Conservation (phyloP, 208 protist genomes). For the Leishmania guyanensis region DNA sequence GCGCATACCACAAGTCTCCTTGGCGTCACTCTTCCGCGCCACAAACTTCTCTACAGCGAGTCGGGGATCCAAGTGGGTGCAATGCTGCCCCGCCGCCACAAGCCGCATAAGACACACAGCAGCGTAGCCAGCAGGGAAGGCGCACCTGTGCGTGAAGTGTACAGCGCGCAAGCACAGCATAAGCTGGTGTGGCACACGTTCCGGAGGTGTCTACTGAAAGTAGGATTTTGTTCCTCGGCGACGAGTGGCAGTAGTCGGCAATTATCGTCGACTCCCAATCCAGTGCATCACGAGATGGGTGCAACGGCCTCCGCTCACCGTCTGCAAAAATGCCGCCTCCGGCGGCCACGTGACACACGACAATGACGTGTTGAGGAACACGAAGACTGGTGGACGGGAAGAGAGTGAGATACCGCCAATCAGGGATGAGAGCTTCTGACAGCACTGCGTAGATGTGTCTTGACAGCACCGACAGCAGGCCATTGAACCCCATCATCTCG, state of each 20-base stretch:
- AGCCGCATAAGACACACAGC: neutral
- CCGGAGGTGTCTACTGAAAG: neutral
- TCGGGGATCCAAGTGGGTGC: neutral
- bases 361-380: neutral
- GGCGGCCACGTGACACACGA: neutral
- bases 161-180: neutral
- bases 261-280: neutral
- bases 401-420: neutral
- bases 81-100: neutral
- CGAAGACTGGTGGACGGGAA: neutral
- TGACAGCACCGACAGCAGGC: neutral
- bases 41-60: neutral
- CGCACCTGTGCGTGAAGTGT: neutral
- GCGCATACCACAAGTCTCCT: neutral
- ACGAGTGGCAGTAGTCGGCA: neutral
- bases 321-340: neutral
- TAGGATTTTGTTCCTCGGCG: neutral
- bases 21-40: neutral
- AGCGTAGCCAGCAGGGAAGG: neutral
- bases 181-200: neutral
- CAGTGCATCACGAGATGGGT: neutral
- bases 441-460: neutral
- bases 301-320: neutral
- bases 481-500: neutral
- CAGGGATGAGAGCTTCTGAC: neutral